Base-by-base conservation (phyloP, 2,329 filamentous ascomycete genomes). In the Nannizzia gypsea region DNA sequence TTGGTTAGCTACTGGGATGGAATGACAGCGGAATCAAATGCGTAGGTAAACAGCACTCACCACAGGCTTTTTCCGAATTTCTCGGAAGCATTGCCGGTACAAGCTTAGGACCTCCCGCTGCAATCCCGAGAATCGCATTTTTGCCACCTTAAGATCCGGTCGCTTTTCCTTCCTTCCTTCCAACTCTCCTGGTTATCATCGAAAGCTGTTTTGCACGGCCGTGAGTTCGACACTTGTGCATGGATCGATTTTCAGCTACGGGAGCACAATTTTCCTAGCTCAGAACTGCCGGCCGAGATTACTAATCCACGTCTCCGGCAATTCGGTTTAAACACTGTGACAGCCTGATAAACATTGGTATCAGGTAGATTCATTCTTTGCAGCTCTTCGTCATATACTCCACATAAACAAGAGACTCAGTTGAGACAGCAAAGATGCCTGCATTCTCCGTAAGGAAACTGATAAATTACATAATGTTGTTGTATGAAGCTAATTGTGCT, bases 41-140 rank as follows among this genome's bases (percentile, higher is more conserved):
- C 11, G 34, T 13, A 56, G 28, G 50, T 36, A 17, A 31, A 46
- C 8, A 26, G 24, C 40, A 68, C 80, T 67, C 72, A 92, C 89
- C 67, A 75, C 71, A 56, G 91, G 90, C 73, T 99, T 97, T 68
- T 85, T 86, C 62, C 86, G 83, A 61, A 87, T 85, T 68, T 88
- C 89, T 62, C 91, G 83, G 26, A 99, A 77, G 68, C 92, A 97
- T 70, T 84, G 83, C 61, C 92, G 85, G 72, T 97, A 99, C 13
- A 99, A 82, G 36, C 84, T 80, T 57, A 97, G 74, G 2, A 96
- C 92, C 68, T 96, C 90, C 67, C 83, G 86, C 71, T 97, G 92
- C n/a, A 97, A 78, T 38, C 93, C 93, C 6, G 91, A 95, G 26
- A 91, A 78, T 28, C 31, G 56, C 26, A 40, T 61, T 31, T 17